Conservation (phyloP, 257 asterid genomes). For the Lycium barbarum region DNA sequence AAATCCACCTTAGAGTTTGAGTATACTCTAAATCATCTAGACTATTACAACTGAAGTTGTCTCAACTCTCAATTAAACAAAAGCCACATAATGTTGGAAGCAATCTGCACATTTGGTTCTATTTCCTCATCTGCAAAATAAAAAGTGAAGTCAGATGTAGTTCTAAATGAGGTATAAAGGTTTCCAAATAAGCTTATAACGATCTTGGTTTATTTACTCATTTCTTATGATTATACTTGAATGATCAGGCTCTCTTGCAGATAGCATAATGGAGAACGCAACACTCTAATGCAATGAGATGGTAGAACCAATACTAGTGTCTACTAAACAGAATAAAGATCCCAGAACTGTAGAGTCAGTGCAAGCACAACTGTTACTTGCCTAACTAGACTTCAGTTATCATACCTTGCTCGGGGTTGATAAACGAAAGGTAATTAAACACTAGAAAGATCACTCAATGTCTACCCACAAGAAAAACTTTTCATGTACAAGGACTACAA, state of each 20-base stretch:
- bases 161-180: not conserved
- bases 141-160: not conserved
- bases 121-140: too few relatives aligned
- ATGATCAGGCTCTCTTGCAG: not conserved
- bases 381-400: conserved; percentile 21
- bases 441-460: conserved; percentile 14
- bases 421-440: not conserved
- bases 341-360: conserved; percentile 5
- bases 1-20: too few relatives aligned
- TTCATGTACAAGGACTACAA: conserved; percentile 5
- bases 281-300: conserved; percentile 21
- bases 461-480: not conserved
- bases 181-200: not conserved
- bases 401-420: conserved; percentile 18
- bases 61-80: too few relatives aligned
- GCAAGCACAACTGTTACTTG: not conserved
- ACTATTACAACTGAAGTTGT: too few relatives aligned
- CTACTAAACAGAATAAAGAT: not conserved
- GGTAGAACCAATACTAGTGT: not conserved
- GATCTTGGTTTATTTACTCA: conserved; percentile 22
- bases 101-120: too few relatives aligned
- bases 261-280: not conserved
- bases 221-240: conserved; percentile 1
- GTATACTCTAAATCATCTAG: too few relatives aligned
- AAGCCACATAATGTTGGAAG: too few relatives aligned